Evolutionary conservation across 495 filamentous ascomycete species (phyloP), one percentile per base, ranked within the genome.

Genomic region (Xylaria curta): DNA sequence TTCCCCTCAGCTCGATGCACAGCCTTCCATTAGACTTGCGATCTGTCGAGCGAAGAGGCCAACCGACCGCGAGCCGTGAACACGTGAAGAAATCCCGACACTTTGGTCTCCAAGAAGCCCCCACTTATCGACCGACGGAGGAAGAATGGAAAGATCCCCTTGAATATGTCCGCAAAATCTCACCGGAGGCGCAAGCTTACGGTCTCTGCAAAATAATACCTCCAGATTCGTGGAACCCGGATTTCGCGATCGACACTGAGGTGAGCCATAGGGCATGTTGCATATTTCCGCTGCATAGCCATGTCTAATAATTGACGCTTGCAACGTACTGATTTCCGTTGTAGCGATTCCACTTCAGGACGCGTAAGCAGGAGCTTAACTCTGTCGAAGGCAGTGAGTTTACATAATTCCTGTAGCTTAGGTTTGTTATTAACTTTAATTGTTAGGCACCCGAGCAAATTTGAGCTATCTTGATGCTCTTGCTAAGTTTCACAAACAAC

Each of bases 211-310:
- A 98, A 82, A 92, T 99, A 71, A 92, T 98, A 69, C 96, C 97
- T 15, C 96, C 96, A 13, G 92, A 95, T 67, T 89, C 86, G 42
- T 99, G 96, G 96, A 94, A 97, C 70, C 96, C 96, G 19, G 85
- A 91, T 54, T 98, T 99, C 77, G 95, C 95, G 15, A 94, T 99
- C 76, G 94, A 99, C 82, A 98, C 96, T 21, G 94, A 98, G 91
- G 95, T 98, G 85, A 77, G 90, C 82, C 36, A 56, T n/a, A 31
- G 26, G 54, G 9, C 63, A 63, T 42, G 40, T 21, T 65, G 63
- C 63, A n/a, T 38, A 33, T 38, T 47, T 68, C 40, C 19, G 36
- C 59, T 68, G 65, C 24, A n/a, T 77, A 49, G 72, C 76, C 33
- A 73, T 72, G 31, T 51, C 19, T 26, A 19, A 46, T n/a, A 1